A percentile compares a stretch with the other conserved stretches of the same genome.
Conservation (phyloP, 2,329 filamentous ascomycete species). For the Phyllosticta citriasiana region DNA sequence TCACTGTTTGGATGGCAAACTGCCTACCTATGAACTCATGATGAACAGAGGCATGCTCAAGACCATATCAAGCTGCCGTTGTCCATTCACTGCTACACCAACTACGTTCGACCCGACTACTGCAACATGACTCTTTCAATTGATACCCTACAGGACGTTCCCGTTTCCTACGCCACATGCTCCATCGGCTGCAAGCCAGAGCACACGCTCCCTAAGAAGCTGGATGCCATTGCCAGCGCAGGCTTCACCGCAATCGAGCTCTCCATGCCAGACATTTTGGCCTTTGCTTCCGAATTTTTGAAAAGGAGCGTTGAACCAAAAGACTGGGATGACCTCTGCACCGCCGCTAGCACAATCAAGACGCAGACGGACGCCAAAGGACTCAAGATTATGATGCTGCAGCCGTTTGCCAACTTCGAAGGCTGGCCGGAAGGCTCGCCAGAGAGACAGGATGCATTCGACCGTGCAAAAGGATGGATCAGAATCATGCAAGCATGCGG, state of each 20-base stretch:
- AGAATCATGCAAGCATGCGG: slow-evolving; percentile 60
- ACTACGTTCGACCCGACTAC: not conserved
- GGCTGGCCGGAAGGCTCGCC: slow-evolving; percentile 54
- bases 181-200: slow-evolving; percentile 41
- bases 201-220: slow-evolving; percentile 49
- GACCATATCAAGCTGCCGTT: not conserved
- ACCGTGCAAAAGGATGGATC: slow-evolving; percentile 56
- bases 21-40: not conserved
- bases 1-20: not conserved
- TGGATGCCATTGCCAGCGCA: slow-evolving; percentile 52
- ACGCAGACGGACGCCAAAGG: slow-evolving; percentile 43
- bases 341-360: slow-evolving; percentile 45
- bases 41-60: not conserved
- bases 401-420: slow-evolving; percentile 69
- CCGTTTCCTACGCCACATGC: slow-evolving; percentile 46
- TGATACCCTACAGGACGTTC: slow-evolving; percentile 31
- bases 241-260: slow-evolving; percentile 64
- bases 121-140: slow-evolving; percentile 26
- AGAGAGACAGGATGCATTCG: slow-evolving; percentile 53
- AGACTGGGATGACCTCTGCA: slow-evolving; percentile 50
- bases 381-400: slow-evolving; percentile 58
- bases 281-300: slow-evolving; percentile 47
- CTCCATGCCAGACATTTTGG: slow-evolving; percentile 60
- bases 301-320: slow-evolving; percentile 43
- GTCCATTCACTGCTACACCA: not conserved